Base-by-base conservation (phyloP, 176 grass and related monocot species). In the Aegilops speltoides region DNA sequence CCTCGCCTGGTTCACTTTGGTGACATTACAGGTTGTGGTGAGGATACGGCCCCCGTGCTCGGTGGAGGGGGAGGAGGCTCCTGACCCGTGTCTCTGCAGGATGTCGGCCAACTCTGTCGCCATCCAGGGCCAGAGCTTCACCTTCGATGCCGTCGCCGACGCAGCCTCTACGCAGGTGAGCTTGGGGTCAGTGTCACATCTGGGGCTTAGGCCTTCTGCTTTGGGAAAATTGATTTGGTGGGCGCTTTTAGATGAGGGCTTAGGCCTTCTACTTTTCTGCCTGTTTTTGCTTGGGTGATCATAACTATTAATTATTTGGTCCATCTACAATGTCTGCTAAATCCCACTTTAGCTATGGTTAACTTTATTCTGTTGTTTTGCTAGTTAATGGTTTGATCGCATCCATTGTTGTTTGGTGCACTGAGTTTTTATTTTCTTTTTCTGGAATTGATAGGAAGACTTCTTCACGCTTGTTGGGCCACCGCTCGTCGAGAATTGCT, bases 401-500 rank as follows among this genome's bases (percentile, higher is more conserved):
- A 48, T 15, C 45, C 45, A 3, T 40, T 36, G 23, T 36, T 82
- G 78, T 76, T 84, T 84, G 73, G 29, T 72, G 29, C 28, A 1
- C 10, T 54, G 56, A 66, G 26, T 15, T 77, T 25, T 77, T 4
- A 0, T 1, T 19, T 12, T 80, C 50, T 6, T 80, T 50, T 88
- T 46, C 43, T 13, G 11, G 43, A 22, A 61, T 85, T 36, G 62
- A 24, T 79, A 98, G 96, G 96, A 94, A 48, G 93, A 95, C 22
- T 79, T 98, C 45, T 98, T 94, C 79, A 89, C 62, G n/a, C 94
- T 94, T 85, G 96, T 94, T 31, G 96, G 96, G 46, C 32, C 91
- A 64, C 93, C 92, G 4, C 87, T 98, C 38, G 94, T 98, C 45
- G 96, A 98, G 69, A 98, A 98, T 74, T 98, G 96, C 87, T 82